Percentiles rank a stretch among this genome's conserved stretches.
Evolutionary conservation across 1,284 basidiomycete genomes (phyloP).

Genomic region (Rugosomyces carneus): DNA sequence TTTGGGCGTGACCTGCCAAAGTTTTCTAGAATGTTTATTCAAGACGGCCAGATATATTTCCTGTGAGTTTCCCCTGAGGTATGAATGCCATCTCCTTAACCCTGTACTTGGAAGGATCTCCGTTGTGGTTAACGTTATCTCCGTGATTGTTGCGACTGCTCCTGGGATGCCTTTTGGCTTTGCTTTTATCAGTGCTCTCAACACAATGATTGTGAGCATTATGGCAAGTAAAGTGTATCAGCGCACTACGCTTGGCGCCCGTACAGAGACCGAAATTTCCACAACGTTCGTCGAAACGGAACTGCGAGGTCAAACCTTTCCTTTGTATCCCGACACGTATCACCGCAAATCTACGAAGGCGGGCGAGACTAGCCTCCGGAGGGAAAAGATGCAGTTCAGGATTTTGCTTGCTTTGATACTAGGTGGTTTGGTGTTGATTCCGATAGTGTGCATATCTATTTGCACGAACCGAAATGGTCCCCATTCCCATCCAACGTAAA

Average conservation of each 20-base stretch:
- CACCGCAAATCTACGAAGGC: background rate
- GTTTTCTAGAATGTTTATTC: conserved; percentile 3
- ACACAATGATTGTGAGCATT: conserved; percentile 6
- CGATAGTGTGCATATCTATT: background rate
- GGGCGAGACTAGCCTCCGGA: background rate
- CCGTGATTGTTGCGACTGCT: background rate
- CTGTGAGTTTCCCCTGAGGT: background rate
- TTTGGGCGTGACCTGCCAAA: background rate
- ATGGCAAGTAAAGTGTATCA: conserved; percentile 11
- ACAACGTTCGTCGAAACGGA: background rate
- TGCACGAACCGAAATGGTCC: background rate
- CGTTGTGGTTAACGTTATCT: conserved; percentile 7
- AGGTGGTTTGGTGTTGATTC: background rate
- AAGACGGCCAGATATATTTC: background rate
- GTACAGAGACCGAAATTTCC: conserved; percentile 3
- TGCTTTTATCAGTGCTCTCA: conserved; percentile 1
- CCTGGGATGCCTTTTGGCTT: conserved; percentile 2
- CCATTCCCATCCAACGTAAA: background rate
- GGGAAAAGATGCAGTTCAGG: background rate
- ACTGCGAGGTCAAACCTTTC: background rate
- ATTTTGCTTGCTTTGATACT: background rate
- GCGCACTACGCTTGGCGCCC: conserved; percentile 7
- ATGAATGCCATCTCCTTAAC: background rate
- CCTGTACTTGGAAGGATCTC: background rate
- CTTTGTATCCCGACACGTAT: too few species aligned